phyloP scores from a whole-genome alignment of 257 asterid genomes.

The Fraxinus americana region DNA sequence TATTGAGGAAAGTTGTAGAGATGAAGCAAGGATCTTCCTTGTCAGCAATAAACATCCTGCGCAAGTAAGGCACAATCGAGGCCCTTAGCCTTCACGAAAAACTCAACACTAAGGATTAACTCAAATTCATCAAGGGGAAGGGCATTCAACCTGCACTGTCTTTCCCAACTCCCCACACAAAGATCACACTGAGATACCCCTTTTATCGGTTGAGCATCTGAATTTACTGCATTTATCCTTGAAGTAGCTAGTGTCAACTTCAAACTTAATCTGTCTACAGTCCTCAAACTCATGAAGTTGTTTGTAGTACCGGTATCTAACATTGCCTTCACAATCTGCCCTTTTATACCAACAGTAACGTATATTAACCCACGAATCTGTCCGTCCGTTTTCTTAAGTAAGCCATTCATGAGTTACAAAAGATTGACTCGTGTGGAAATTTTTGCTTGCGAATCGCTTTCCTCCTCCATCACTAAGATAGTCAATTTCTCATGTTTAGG shows the following conservation, averaged over 20 bases:
- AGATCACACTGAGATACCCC: neutral
- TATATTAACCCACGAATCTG: no score
- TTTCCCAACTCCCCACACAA: neutral
- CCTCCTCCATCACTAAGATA: no score
- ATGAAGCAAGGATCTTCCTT: neutral
- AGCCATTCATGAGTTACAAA: no score
- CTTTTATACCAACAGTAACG: no score
- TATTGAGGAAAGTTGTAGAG: neutral
- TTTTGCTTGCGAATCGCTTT: no score
- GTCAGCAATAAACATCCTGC: neutral
- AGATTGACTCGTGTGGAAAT: no score
- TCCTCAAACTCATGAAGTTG: neutral
- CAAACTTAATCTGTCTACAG: neutral
- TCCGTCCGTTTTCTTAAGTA: no score
- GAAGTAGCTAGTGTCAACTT: neutral
- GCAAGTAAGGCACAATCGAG: neutral
- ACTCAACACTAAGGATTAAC: slow-evolving; percentile 4
- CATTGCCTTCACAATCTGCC: no score
- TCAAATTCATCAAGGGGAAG: slow-evolving; percentile 18
- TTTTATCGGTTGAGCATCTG: neutral
- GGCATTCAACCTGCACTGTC: neutral
- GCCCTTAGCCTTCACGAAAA: neutral
- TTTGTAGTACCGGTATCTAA: neutral
- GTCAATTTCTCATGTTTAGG: no score
- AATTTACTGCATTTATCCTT: slow-evolving; percentile 6